These are phyloP conservation scores for Mesostigma viride DNA, from an alignment of 139 green algal genomes.

Conservation along the genomic window DNA sequence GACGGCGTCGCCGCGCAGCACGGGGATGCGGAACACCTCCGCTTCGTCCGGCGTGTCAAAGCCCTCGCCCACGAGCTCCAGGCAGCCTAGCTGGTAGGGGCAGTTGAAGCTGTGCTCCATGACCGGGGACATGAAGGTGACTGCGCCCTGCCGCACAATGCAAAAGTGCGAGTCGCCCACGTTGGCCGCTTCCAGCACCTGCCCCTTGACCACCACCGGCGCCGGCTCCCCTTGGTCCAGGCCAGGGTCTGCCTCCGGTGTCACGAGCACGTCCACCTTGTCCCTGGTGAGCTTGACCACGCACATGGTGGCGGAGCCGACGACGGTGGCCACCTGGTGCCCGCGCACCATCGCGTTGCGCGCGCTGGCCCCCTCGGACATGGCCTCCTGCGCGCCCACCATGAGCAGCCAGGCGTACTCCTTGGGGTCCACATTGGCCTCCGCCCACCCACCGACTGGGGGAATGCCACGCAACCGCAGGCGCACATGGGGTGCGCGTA, in stretches of 20 bases:
- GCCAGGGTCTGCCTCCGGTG: too few species aligned
- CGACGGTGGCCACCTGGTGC: too few species aligned
- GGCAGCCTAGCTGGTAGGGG: constrained; percentile 14
- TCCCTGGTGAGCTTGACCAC: neutral
- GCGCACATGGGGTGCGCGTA: too few species aligned
- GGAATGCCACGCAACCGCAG: too few species aligned
- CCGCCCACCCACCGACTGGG: too few species aligned
- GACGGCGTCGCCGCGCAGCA: constrained; percentile 6
- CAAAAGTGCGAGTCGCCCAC: constrained; percentile 4
- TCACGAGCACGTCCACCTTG: too few species aligned
- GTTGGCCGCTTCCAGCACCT: too few species aligned
- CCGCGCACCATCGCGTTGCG: too few species aligned
- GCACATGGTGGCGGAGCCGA: too few species aligned
- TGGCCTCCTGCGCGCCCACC: neutral
- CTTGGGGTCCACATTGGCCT: neutral
- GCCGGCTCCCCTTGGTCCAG: too few species aligned
- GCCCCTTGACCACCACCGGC: too few species aligned
- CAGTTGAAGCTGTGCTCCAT: constrained; percentile 20
- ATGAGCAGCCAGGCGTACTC: neutral
- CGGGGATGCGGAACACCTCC: neutral
- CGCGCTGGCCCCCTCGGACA: too few species aligned
- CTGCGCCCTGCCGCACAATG: constrained; percentile 10
- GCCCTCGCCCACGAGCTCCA: neutral
- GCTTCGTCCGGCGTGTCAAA: neutral
- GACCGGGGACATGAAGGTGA: neutral